phyloP scores from a whole-genome alignment of 768 basidiomycete species.

The Phlebiopsis flavidoalba region DNA sequence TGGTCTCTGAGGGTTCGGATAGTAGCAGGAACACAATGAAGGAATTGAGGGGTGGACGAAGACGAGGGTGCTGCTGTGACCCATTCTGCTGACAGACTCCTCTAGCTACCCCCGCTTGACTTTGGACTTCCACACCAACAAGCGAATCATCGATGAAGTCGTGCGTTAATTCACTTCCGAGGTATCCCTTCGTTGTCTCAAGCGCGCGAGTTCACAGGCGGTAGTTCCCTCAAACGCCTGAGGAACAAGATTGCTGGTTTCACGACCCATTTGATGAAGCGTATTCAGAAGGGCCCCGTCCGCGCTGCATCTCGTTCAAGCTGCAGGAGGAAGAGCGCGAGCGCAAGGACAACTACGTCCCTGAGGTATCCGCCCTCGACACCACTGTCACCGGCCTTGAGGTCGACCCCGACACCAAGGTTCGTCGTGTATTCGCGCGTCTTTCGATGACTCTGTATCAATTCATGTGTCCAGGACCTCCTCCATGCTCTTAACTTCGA shows the following conservation, averaged over 20 bases:
- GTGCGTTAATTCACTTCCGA: constrained; percentile 38
- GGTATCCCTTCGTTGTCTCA: not conserved
- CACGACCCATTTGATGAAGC: constrained; percentile 99
- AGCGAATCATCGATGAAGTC: constrained; percentile 97
- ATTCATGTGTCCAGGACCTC: constrained; percentile 53
- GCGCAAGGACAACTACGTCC: constrained; percentile 98
- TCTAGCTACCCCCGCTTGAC: constrained; percentile 95
- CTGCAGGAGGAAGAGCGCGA: constrained; percentile 99
- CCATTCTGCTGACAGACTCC: constrained; percentile 4
- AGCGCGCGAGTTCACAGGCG: constrained; percentile 42
- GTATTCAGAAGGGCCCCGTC: constrained; percentile 96
- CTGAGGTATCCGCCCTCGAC: constrained; percentile 96
- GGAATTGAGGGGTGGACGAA: not conserved
- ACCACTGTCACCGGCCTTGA: constrained; percentile 68
- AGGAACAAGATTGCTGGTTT: constrained; percentile 99
- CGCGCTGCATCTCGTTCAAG: constrained; percentile 99
- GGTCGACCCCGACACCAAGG: constrained; percentile 93
- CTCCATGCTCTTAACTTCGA: constrained; percentile 94
- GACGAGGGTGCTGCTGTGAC: not conserved
- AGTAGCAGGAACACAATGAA: not conserved
- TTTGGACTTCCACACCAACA: constrained; percentile 99
- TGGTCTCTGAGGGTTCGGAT: not conserved
- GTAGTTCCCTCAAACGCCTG: constrained; percentile 94
- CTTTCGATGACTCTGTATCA: not conserved
- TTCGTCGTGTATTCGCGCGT: constrained; percentile 31